Percentiles rank a stretch among this genome's conserved stretches.
phyloP scores from a whole-genome alignment of 2,329 filamentous ascomycete genomes.

The Penicillium sp. region DNA sequence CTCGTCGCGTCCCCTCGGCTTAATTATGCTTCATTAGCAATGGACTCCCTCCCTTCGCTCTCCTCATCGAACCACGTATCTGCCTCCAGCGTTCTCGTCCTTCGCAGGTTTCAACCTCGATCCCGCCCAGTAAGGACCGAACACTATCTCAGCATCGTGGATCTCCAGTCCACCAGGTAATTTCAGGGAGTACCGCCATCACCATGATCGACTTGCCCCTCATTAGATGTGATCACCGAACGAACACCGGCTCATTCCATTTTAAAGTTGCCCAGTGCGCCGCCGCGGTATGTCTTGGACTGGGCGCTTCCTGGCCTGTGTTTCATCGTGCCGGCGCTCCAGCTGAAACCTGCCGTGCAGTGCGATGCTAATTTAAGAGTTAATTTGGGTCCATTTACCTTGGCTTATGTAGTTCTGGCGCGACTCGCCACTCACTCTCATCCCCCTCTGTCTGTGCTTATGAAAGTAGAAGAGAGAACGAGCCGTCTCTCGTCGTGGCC shows the following conservation, averaged over 20 bases:
- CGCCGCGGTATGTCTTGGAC: neutral
- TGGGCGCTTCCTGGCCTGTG: constrained; percentile 18
- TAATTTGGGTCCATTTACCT: constrained; percentile 3
- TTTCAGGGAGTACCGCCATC: neutral
- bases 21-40: constrained; percentile 12
- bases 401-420: neutral
- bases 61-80: constrained; percentile 15
- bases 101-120: constrained; percentile 5
- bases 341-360: constrained; percentile 16
- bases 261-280: constrained; percentile 11
- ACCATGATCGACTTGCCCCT: neutral
- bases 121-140: neutral
- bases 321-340: constrained; percentile 8
- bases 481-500: too few relatives aligned
- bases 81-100: neutral
- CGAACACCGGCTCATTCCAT: constrained; percentile 4
- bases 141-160: neutral
- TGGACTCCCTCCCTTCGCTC: neutral
- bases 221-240: neutral
- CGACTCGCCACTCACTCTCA: neutral
- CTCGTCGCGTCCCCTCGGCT: constrained; percentile 11
- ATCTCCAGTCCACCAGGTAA: neutral
- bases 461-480: neutral
- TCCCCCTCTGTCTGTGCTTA: neutral
- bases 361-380: neutral